Conservation (phyloP, 257 asterid genomes). For the Perilla frutescens region DNA sequence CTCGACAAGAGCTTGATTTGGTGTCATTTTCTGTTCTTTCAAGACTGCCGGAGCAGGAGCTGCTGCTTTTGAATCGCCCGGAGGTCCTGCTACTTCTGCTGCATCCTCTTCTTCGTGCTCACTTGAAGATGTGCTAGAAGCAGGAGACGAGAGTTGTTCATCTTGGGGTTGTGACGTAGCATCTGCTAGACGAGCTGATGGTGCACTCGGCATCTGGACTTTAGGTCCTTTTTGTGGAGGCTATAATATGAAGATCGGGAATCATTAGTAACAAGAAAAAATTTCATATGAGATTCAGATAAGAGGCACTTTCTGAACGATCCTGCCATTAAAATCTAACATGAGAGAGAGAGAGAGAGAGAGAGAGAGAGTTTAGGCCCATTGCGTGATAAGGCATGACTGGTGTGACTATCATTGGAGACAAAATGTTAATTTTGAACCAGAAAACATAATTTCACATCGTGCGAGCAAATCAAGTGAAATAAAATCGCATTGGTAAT, state of each 20-base stretch:
- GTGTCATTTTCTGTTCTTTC: slow-evolving; percentile 52
- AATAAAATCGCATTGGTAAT: neutral
- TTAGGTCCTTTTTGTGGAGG: slow-evolving; percentile 47
- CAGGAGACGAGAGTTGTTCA: slow-evolving; percentile 47
- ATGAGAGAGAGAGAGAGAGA: no score
- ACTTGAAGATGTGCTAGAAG: slow-evolving; percentile 51
- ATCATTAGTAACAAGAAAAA: neutral
- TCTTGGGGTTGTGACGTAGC: slow-evolving; percentile 45
- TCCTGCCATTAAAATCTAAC: no score
- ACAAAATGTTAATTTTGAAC: neutral
- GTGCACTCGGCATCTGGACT: slow-evolving; percentile 45
- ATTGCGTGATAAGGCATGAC: neutral
- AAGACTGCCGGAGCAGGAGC: slow-evolving; percentile 44
- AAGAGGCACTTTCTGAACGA: neutral
- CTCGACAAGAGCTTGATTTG: slow-evolving; percentile 34
- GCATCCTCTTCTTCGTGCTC: slow-evolving; percentile 56
- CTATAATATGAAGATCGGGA: slow-evolving; percentile 36
- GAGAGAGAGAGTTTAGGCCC: neutral
- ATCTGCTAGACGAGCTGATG: slow-evolving; percentile 44
- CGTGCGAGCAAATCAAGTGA: neutral
- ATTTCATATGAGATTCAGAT: neutral
- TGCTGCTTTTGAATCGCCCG: slow-evolving; percentile 34
- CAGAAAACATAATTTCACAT: neutral
- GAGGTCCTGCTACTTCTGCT: slow-evolving; percentile 46
- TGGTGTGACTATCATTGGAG: no score